Conservation (phyloP, 345 rosid species). For the Eucalyptus pauciflora region DNA sequence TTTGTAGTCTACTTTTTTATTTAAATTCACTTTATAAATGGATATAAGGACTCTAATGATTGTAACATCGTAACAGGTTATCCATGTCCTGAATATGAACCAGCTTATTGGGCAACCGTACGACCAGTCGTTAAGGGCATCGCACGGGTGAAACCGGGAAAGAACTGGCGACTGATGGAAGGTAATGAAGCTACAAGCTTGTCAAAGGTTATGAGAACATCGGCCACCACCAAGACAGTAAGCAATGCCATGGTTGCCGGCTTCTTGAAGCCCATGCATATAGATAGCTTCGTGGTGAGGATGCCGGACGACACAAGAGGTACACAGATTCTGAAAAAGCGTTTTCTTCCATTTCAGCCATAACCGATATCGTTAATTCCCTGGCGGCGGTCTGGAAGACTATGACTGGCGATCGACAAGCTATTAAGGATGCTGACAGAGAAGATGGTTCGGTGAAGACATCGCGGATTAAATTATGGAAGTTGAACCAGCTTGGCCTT, state of each 20-base stretch:
- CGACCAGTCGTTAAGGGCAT: background rate
- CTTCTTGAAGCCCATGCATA: background rate
- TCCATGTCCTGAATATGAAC: background rate
- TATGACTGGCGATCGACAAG: background rate
- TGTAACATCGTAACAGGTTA: background rate
- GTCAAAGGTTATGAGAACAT: background rate
- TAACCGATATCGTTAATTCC: background rate
- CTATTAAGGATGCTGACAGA: background rate
- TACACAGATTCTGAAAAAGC: background rate
- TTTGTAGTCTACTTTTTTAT: background rate
- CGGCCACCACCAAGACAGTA: background rate
- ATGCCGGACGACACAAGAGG: background rate
- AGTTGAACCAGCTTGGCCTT: background rate
- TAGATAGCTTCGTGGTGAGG: background rate
- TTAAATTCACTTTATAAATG: background rate
- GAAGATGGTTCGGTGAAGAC: background rate
- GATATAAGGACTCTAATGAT: background rate
- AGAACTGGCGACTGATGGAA: background rate
- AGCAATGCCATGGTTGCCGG: background rate
- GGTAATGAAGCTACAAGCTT: background rate
- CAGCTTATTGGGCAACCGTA: background rate
- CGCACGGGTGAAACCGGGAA: background rate
- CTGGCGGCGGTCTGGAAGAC: background rate
- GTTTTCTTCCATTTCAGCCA: background rate
- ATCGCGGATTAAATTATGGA: background rate